A percentile compares a stretch with the other conserved stretches of the same genome.
phyloP scores from a whole-genome alignment of 257 asterid species.

The Solanum sparsipilum region DNA sequence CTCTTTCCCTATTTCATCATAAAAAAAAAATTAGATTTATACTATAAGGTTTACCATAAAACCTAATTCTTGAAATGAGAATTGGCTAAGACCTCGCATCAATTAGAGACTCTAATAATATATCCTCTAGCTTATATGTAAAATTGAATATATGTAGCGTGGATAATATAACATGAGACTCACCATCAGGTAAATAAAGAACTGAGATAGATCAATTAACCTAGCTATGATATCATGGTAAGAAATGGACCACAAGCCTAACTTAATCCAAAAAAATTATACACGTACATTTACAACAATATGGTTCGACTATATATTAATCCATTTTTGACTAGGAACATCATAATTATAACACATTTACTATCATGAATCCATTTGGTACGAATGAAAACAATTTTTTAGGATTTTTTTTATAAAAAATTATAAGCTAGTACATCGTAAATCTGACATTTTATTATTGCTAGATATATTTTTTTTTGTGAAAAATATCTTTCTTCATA shows the following conservation, averaged over 20 bases:
- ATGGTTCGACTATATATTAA: background rate
- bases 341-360: background rate
- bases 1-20: slow-evolving; percentile 4
- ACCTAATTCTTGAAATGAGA: background rate
- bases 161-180: background rate
- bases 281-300: too few species aligned
- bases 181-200: background rate
- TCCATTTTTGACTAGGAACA: background rate
- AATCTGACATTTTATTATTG: background rate
- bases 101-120: background rate
- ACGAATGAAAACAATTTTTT: background rate
- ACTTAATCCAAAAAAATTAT: too few species aligned
- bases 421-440: background rate
- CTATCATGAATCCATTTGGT: background rate
- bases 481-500: background rate
- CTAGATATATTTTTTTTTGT: background rate
- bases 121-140: background rate
- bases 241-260: background rate
- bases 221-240: background rate
- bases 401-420: background rate
- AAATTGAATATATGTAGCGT: background rate
- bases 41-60: background rate
- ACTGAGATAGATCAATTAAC: background rate
- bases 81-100: background rate
- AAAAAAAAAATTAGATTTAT: background rate